Percentiles rank a stretch among this genome's conserved stretches.
Evolutionary conservation across 2,329 filamentous ascomycete genomes (phyloP).

Genomic region (Elsinoe perseae): DNA sequence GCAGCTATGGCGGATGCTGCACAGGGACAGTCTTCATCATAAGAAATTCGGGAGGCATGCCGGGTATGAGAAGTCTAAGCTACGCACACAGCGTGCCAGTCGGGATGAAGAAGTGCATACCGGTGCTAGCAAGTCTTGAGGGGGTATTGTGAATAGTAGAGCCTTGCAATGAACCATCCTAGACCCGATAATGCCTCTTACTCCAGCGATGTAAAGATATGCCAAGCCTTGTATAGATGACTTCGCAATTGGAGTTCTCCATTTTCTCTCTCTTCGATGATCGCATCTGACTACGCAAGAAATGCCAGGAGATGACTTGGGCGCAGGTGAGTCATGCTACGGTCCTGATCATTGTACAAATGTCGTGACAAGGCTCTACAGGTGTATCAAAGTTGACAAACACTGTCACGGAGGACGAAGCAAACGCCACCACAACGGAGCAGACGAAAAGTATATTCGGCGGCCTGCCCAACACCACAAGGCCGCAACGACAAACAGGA

Average conservation of each 20-base stretch:
- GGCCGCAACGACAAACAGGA: constrained; percentile 1
- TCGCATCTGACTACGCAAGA: background rate
- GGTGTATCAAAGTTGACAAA: constrained; percentile 5
- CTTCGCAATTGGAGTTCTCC: background rate
- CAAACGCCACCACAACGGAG: background rate
- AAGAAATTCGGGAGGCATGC: background rate
- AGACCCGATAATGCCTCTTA: background rate
- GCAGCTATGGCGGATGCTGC: constrained; percentile 34
- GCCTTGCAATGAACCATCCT: background rate
- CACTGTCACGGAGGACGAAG: constrained; percentile 5
- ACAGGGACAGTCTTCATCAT: constrained; percentile 11
- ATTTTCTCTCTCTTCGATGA: background rate
- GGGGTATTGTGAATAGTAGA: background rate
- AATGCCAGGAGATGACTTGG: constrained; percentile 21
- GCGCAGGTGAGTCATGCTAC: constrained; percentile 18
- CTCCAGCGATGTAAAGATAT: background rate
- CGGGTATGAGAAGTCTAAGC: background rate
- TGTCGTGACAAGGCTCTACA: background rate
- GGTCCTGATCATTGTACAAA: background rate
- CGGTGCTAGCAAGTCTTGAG: background rate
- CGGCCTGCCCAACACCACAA: background rate
- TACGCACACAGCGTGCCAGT: background rate
- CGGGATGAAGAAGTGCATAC: background rate
- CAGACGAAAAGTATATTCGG: background rate
- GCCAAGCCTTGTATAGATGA: background rate